Conservation (phyloP, 148 eudicot genomes). For the Rhododendron ovatum region DNA sequence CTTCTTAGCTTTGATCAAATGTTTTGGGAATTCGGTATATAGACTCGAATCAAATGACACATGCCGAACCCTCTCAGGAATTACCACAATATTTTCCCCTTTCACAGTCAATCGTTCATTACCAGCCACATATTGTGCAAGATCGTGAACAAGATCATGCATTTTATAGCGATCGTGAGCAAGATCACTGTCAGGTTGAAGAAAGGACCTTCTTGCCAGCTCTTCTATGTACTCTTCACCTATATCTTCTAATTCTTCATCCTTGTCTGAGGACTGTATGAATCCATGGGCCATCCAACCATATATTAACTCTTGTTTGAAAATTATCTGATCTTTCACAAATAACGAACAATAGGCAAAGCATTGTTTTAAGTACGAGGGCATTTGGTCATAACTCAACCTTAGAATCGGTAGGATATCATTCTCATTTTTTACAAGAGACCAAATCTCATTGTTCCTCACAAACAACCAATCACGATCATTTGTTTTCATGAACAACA, state of each 20-base stretch:
- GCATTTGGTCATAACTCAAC: neutral
- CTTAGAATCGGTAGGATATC: neutral
- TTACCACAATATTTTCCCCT: neutral
- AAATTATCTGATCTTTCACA: neutral
- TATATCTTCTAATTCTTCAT: neutral
- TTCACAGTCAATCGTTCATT: neutral
- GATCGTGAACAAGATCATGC: slow-evolving; percentile 3
- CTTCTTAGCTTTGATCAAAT: neutral
- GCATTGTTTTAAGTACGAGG: neutral
- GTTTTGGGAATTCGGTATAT: neutral
- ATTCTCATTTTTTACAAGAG: neutral
- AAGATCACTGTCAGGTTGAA: neutral
- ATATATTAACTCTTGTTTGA: neutral
- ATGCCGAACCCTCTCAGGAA: neutral
- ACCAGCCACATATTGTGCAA: neutral
- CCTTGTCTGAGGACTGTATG: neutral
- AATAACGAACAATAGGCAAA: neutral
- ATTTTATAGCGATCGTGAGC: neutral
- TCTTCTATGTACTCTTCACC: neutral
- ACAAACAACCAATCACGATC: slow-evolving; percentile 11
- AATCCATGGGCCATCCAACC: neutral
- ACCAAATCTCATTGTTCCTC: neutral
- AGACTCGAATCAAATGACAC: neutral
- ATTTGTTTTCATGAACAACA: neutral
- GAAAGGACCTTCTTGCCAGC: too few relatives aligned